phyloP scores from a whole-genome alignment of 2,329 filamentous ascomycete species.

The Colletotrichum sp. region DNA sequence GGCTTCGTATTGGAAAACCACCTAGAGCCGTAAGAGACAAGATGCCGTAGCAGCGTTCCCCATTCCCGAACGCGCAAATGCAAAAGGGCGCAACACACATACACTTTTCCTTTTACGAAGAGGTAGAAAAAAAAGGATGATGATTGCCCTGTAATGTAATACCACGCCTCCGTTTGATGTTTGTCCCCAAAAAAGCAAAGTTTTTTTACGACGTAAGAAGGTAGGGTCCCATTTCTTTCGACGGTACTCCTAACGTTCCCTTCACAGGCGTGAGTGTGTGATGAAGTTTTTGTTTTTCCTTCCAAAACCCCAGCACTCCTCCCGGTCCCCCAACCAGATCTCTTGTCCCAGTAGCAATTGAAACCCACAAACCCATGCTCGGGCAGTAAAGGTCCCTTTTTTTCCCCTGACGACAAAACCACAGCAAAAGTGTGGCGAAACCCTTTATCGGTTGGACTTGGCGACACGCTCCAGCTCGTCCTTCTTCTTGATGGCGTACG shows the following conservation, averaged over 20 bases:
- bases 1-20: slow-evolving; percentile 43
- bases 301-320: slow-evolving; percentile 31
- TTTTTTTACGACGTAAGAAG: slow-evolving; percentile 13
- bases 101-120: slow-evolving; percentile 1
- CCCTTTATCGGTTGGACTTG: slow-evolving; percentile 99
- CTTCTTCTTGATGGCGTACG: slow-evolving; percentile 99
- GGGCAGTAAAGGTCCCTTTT: background rate
- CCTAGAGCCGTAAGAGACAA: slow-evolving; percentile 25
- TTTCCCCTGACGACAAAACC: background rate
- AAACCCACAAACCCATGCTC: background rate
- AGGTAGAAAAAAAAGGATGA: slow-evolving; percentile 16
- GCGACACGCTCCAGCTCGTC: slow-evolving; percentile 99
- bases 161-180: slow-evolving; percentile 21
- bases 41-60: slow-evolving; percentile 47
- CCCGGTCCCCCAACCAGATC: slow-evolving; percentile 6
- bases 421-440: slow-evolving; percentile 33
- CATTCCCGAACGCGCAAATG: slow-evolving; percentile 51
- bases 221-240: background rate
- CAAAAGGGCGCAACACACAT: slow-evolving; percentile 29
- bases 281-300: background rate
- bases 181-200: slow-evolving; percentile 22
- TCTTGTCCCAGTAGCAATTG: background rate
- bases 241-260: background rate
- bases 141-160: slow-evolving; percentile 23
- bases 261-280: background rate